phyloP scores from a whole-genome alignment of 768 basidiomycete genomes.

The Rubroboletus pulcherrimus region DNA sequence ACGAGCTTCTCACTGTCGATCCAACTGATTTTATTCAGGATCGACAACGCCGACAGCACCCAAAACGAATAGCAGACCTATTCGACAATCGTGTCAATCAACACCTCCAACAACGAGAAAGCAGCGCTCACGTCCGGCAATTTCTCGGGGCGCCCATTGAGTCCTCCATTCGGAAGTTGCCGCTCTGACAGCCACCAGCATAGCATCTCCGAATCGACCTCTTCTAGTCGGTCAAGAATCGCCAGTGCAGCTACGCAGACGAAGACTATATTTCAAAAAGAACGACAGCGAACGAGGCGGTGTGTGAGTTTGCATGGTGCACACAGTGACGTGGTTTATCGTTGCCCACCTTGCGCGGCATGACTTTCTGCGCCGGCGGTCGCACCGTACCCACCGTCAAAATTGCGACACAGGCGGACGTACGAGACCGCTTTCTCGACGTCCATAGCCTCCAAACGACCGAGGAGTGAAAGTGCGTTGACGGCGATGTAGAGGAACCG shows the following conservation, averaged over 20 bases:
- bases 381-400: conserved; percentile 93
- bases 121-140: conserved; percentile 81
- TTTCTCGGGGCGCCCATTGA: conserved; percentile 98
- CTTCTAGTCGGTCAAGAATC: conserved; percentile 79
- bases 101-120: neutral
- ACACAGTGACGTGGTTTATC: no score
- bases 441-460: conserved; percentile 66
- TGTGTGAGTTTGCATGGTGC: neutral
- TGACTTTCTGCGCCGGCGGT: conserved; percentile 88
- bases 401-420: conserved; percentile 78
- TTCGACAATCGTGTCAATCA: neutral
- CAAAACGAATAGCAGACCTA: conserved; percentile 94
- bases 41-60: conserved; percentile 87
- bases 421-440: conserved; percentile 65
- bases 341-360: conserved; percentile 71
- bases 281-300: neutral
- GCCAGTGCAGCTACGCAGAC: conserved; percentile 86
- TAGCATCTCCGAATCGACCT: conserved; percentile 73
- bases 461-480: conserved; percentile 76
- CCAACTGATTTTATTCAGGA: conserved; percentile 79
- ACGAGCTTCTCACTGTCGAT: conserved; percentile 79
- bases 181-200: conserved; percentile 94
- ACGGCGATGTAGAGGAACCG: conserved; percentile 90
- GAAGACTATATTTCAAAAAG: conserved; percentile 53
- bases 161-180: conserved; percentile 87